phyloP scores from a whole-genome alignment of 768 basidiomycete genomes.

The Hortiboletus campestris region DNA sequence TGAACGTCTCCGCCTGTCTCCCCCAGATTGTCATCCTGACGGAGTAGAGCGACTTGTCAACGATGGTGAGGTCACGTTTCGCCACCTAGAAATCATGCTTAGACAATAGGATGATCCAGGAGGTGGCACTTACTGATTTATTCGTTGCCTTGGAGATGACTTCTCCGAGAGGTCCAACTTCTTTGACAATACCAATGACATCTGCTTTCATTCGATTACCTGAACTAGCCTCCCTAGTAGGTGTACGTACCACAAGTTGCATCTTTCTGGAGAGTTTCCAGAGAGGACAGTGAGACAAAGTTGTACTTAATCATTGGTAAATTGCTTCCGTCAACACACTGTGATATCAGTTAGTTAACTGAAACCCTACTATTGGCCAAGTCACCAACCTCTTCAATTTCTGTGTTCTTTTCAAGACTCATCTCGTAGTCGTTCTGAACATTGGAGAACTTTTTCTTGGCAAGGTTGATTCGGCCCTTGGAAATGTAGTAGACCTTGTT shows the following conservation, averaged over 20 bases:
- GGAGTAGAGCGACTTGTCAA: slow-evolving; percentile 76
- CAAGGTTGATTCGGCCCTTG: slow-evolving; percentile 88
- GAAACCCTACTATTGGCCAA: neutral
- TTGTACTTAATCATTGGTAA: slow-evolving; percentile 83
- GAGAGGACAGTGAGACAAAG: slow-evolving; percentile 63
- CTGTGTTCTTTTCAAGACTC: slow-evolving; percentile 76
- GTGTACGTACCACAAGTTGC: slow-evolving; percentile 67
- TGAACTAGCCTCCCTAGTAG: neutral
- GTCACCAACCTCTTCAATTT: slow-evolving; percentile 72
- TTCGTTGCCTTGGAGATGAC: slow-evolving; percentile 73
- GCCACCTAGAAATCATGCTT: slow-evolving; percentile 49
- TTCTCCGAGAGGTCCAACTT: slow-evolving; percentile 62
- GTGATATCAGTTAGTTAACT: slow-evolving; percentile 5
- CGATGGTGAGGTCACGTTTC: slow-evolving; percentile 88
- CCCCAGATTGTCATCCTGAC: slow-evolving; percentile 94
- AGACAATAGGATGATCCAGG: slow-evolving; percentile 1
- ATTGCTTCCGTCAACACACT: slow-evolving; percentile 79
- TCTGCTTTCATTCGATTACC: slow-evolving; percentile 45
- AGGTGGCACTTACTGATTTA: slow-evolving; percentile 44
- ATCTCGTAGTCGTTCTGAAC: slow-evolving; percentile 93
- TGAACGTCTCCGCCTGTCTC: slow-evolving; percentile 84
- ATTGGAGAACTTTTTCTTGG: slow-evolving; percentile 95
- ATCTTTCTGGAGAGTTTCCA: slow-evolving; percentile 72
- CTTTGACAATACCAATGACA: slow-evolving; percentile 84
- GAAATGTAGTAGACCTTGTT: slow-evolving; percentile 92